These are phyloP conservation scores for Boletus pseudo-olivaceus DNA, from an alignment of 768 basidiomycete species.

Conservation along the genomic window DNA sequence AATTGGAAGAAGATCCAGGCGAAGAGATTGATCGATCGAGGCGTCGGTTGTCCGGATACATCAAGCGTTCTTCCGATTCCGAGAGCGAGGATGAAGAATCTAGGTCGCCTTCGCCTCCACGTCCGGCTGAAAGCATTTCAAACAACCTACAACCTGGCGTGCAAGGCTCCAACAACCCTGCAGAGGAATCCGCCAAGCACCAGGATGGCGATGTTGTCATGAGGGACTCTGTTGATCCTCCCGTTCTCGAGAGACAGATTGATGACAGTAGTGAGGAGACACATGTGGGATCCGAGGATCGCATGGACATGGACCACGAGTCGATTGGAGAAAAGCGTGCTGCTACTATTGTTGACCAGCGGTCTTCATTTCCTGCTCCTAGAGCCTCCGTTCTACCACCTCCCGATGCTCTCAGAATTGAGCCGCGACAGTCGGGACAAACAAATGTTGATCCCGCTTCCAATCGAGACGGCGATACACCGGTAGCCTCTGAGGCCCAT, in stretches of 20 bases:
- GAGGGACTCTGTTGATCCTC: constrained; percentile 2
- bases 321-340: neutral
- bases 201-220: constrained; percentile 5
- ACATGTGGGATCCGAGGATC: constrained; percentile 19
- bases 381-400: neutral
- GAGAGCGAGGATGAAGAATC: constrained; percentile 34
- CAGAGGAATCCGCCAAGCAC: neutral
- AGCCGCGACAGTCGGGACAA: neutral
- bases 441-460: constrained; percentile 19
- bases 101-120: constrained; percentile 13
- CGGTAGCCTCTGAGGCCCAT: neutral
- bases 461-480: neutral
- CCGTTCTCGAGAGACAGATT: neutral
- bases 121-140: constrained; percentile 30
- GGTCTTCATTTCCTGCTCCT: neutral
- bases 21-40: constrained; percentile 30
- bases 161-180: constrained; percentile 5
- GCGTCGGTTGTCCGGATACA: constrained; percentile 34
- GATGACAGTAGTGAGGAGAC: constrained; percentile 17
- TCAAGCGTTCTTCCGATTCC: constrained; percentile 29
- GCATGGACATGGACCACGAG: constrained; percentile 12
- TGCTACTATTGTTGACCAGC: neutral
- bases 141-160: constrained; percentile 29
- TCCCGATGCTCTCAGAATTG: neutral
- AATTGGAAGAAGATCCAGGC: constrained; percentile 40